Percentiles rank a stretch among this genome's conserved stretches.
phyloP scores from a whole-genome alignment of 768 basidiomycete genomes.

The Pleurotus giganteus region DNA sequence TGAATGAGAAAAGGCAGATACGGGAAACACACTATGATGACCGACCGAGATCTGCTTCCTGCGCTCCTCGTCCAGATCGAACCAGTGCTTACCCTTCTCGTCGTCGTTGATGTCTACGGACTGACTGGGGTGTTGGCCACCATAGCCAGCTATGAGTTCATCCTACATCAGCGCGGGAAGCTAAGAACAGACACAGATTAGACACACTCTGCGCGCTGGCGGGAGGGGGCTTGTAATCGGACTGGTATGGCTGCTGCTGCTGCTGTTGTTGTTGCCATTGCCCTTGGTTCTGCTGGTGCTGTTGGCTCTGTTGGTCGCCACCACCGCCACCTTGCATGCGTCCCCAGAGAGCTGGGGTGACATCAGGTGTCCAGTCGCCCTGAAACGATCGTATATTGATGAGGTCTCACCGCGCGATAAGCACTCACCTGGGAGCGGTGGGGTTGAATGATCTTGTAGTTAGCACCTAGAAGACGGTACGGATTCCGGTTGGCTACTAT shows the following conservation, averaged over 20 bases:
- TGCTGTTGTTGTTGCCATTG: constrained; percentile 26
- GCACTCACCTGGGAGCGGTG: constrained; percentile 61
- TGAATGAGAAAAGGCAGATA: constrained; percentile 1
- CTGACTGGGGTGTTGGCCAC: constrained; percentile 17
- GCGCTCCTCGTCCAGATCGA: constrained; percentile 46
- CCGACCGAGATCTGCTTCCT: constrained; percentile 60
- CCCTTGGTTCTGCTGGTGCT: constrained; percentile 24
- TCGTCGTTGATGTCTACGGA: constrained; percentile 33
- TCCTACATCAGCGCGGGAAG: neutral
- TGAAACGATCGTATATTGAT: constrained; percentile 22
- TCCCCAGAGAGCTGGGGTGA: constrained; percentile 70
- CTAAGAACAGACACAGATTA: neutral
- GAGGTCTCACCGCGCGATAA: constrained; percentile 3
- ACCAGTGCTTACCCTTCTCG: constrained; percentile 56
- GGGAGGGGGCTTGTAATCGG: constrained; percentile 16
- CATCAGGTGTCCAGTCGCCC: constrained; percentile 66
- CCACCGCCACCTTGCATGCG: constrained; percentile 33
- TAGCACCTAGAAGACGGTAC: constrained; percentile 34
- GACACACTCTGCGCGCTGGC: constrained; percentile 11
- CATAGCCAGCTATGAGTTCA: constrained; percentile 8
- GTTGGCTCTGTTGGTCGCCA: constrained; percentile 22
- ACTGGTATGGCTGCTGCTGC: constrained; percentile 24
- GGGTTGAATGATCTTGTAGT: constrained; percentile 71
- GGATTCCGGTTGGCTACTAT: neutral
- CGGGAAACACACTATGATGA: constrained; percentile 2